phyloP scores from a whole-genome alignment of 2,329 filamentous ascomycete species.

The Delphinella strobiligena region DNA sequence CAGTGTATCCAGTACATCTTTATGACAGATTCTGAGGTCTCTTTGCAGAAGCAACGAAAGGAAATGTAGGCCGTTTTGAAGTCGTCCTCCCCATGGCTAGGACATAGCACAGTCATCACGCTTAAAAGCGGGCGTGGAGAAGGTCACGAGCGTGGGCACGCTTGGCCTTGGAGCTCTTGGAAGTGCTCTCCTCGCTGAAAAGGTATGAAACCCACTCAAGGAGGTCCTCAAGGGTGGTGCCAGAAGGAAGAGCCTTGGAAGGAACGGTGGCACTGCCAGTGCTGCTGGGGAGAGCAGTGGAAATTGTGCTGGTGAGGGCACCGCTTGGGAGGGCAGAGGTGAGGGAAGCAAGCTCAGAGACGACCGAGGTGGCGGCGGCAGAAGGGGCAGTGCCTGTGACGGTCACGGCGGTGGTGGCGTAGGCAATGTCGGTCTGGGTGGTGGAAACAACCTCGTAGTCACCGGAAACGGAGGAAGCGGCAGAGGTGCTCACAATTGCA shows the following conservation, averaged over 20 bases:
- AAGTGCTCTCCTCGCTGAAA: slow-evolving; percentile 9
- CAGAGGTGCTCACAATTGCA: not conserved
- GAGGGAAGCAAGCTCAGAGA: slow-evolving; percentile 3
- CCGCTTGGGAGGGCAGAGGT: not conserved
- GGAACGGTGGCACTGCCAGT: slow-evolving; percentile 10
- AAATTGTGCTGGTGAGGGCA: slow-evolving; percentile 10
- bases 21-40: too few species aligned
- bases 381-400: slow-evolving; percentile 11
- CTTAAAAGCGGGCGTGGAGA: not conserved
- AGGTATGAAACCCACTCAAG: slow-evolving; percentile 17
- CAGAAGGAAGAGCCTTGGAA: slow-evolving; percentile 15
- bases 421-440: slow-evolving; percentile 2
- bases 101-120: not conserved
- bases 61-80: too few species aligned
- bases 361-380: slow-evolving; percentile 12
- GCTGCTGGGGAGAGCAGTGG: slow-evolving; percentile 8
- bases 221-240: slow-evolving; percentile 16
- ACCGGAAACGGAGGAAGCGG: not conserved
- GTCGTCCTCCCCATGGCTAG: too few species aligned
- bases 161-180: not conserved
- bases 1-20: too few species aligned
- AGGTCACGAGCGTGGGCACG: not conserved
- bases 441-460: slow-evolving; percentile 1
- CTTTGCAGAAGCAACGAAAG: too few species aligned
- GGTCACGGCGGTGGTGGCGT: slow-evolving; percentile 7